Evolutionary conservation across 2,329 filamentous ascomycete species (phyloP), one percentile per base, ranked within the genome.

Genomic region (Talaromyces albobiverticillius): DNA sequence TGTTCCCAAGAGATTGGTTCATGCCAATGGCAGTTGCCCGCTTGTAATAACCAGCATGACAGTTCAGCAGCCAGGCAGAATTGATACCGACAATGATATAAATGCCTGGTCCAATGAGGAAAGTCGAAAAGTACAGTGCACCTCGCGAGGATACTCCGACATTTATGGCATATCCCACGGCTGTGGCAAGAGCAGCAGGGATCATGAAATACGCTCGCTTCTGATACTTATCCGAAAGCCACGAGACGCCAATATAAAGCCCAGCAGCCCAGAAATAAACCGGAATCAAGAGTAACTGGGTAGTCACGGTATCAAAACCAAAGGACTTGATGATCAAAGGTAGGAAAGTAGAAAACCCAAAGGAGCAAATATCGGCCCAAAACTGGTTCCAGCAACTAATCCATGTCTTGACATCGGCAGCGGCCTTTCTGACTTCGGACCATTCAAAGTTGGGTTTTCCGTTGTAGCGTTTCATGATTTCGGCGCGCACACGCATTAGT

Each of bases 321-420:
- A 80, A 73, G 16, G 66, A 67, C 46, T 70, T 67, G 52, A 81
- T 72, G 59, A 82, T 80, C 7, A 73, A 74, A 3, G 79, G 79
- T 2, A 79, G 65, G 59, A 81, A 80, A 16, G 76, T 79, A 55
- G 69, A 74, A 61, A 80, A 79, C 9, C 76, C 77, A 60, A 77
- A 79, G 1, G 75, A 68, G 51, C 74, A 65, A 13, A 73, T 71
- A 52, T 76, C 71, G 48, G 73, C 69, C 40, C 71, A 76, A 54
- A 78, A 77, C 40, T 76, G 73, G 42, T 74, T 75, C 25, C 64
- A 56, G 4, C 69, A 73, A 48, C 70, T 55, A 14, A 59, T 48
- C 54, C 54, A 59, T 6, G 47, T 59, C 40, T 59, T 57, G 5
- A 38, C 34, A 13, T 38, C 34, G 4, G 5, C 4, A 18, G 14